phyloP scores from a whole-genome alignment of 2,329 filamentous ascomycete genomes.

The Stagonosporopsis chrysanthemi region DNA sequence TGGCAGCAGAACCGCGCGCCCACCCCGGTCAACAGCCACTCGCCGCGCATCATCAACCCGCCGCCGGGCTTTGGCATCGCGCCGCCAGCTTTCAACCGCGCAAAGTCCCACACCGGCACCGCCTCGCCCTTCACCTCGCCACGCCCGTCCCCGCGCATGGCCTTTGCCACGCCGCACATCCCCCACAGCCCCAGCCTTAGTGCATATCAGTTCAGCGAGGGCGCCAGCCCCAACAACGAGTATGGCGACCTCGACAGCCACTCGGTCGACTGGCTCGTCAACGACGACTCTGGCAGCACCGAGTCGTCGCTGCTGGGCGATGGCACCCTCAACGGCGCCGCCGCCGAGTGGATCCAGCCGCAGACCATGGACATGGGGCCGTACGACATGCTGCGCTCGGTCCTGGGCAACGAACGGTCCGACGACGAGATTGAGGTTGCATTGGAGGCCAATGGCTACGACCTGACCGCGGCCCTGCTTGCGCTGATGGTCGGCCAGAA shows the following conservation, averaged over 20 bases:
- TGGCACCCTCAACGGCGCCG: conserved; percentile 77
- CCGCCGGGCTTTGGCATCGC: conserved; percentile 79
- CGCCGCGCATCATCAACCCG: conserved; percentile 80
- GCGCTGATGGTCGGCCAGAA: conserved; percentile 82
- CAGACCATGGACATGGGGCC: conserved; percentile 91
- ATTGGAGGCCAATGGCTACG: conserved; percentile 87
- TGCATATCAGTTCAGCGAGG: conserved; percentile 91
- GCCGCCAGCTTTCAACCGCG: conserved; percentile 76
- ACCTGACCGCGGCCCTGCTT: conserved; percentile 89
- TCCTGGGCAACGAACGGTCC: conserved; percentile 84
- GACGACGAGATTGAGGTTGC: conserved; percentile 96
- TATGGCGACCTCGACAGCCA: conserved; percentile 92
- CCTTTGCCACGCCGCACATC: conserved; percentile 86
- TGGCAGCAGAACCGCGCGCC: conserved; percentile 81
- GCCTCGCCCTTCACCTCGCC: conserved; percentile 94
- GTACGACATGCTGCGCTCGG: conserved; percentile 96
- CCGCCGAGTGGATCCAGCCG: conserved; percentile 76
- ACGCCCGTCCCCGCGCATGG: conserved; percentile 87
- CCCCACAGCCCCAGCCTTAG: conserved; percentile 94
- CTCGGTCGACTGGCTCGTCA: conserved; percentile 95
- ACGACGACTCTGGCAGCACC: conserved; percentile 82
- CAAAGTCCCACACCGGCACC: conserved; percentile 69
- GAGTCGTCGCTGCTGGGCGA: conserved; percentile 75
- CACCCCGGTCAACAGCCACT: conserved; percentile 82
- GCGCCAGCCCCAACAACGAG: conserved; percentile 75